Conservation (phyloP, 345 rosid genomes). For the Excoecaria agallocha region DNA sequence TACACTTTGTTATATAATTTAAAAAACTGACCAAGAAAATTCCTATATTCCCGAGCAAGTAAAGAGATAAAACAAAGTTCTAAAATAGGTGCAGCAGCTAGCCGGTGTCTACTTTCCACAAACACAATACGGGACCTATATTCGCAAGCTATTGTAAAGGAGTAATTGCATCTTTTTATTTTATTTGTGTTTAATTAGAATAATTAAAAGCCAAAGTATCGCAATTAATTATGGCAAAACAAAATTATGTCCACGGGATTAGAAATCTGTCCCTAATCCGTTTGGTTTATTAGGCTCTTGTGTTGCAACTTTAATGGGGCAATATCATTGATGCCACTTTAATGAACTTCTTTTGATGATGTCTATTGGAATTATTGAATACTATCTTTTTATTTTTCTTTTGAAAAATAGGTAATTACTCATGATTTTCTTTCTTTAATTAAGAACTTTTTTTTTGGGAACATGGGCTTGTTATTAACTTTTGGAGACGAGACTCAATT, state of each 20-base stretch:
- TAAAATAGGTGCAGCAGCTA: background rate
- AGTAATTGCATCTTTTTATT: constrained; percentile 20
- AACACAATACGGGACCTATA: constrained; percentile 34
- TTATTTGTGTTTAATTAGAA: background rate
- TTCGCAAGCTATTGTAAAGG: constrained; percentile 18
- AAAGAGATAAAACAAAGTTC: constrained; percentile 11
- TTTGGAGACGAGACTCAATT: constrained; percentile 30
- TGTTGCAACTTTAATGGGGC: constrained; percentile 34
- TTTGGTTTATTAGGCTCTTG: constrained; percentile 19
- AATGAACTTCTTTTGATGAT: constrained; percentile 52
- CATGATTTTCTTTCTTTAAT: constrained; percentile 2
- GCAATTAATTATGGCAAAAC: background rate
- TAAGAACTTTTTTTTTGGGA: constrained; percentile 19
- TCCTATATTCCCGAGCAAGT: constrained; percentile 30
- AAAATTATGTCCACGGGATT: constrained; percentile 19
- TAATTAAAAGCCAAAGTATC: constrained; percentile 26
- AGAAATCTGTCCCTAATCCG: constrained; percentile 27
- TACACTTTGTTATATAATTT: background rate
- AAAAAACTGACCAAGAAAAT: constrained; percentile 17
- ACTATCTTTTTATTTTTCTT: constrained; percentile 22
- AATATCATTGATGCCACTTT: constrained; percentile 45
- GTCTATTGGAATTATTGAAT: constrained; percentile 37
- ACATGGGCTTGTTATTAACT: constrained; percentile 33
- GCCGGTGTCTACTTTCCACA: constrained; percentile 13
- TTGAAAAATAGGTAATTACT: background rate